Base-by-base conservation (phyloP, 148 eudicot species). In the Rhododendron kiyosumense region DNA sequence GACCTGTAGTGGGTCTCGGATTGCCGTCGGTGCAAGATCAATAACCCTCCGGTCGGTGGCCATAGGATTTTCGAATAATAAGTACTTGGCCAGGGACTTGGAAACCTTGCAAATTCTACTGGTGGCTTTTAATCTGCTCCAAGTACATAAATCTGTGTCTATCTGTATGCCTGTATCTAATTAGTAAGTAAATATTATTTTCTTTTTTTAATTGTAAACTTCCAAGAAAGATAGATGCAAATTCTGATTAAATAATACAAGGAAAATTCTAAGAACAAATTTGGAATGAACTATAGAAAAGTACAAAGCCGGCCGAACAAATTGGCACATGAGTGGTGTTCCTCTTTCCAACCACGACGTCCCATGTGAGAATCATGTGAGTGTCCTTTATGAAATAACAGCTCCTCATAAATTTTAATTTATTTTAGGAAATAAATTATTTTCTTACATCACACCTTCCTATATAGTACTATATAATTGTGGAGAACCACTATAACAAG, bases 351-450 rank as follows among this genome's bases (percentile, higher is more conserved):
- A 26, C 36, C 34, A 67, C 14, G 59, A 54, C 32, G 32, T 30
- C 78, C 78, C 78, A 74, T 74, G 78, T 74, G 45, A 74, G 78
- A 74, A 74, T 74, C 78, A 74, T 17, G 43, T 74, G 78, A 5
- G 2, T 14, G 43, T 34, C 78, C 41, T 74, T 32, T 34, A 74
- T 74, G 24, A 74, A 34, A 74, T 15, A 74, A 24, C 11, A 74
- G 9, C 20, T 5, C 34, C 34, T 28, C 12, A 67, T 28, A 67
- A 28, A 67, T 22, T 61, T 22, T 6, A 6, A 2, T 28, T 26
- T 28, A 11, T 67, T 67, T 2, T 12, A 2, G 13, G 30, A 63
- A 63, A 63, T 63, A 12, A 24, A 63, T 63, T 24, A 7, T 24
- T 63, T 63, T 63, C 69, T 8, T 63, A 13, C 69, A 63, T 63